Evolutionary conservation across 495 filamentous ascomycete species (phyloP), one percentile per base, ranked within the genome.

Genomic region (Beverwykella pulmonaria): DNA sequence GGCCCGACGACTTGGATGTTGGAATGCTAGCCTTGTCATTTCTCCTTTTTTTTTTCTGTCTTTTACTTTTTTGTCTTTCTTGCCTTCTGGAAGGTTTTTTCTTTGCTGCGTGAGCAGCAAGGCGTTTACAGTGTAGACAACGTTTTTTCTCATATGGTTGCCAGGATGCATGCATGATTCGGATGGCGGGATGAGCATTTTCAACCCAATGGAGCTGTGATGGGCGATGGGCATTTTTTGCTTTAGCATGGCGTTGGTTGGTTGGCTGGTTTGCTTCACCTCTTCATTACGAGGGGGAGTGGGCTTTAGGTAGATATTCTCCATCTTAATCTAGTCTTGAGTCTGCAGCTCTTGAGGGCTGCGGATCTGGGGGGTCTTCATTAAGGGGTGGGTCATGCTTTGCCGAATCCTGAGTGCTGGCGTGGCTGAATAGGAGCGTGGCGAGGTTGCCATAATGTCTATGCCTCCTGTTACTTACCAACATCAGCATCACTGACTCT

Each of bases 181-280:
- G 9, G 15, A 29, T 48, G 46, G 49, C 9, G n/a, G 49, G 26
- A 19, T 55, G 53, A 15, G 25, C 15, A n/a, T 23, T 23, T n/a
- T n/a, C n/a, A n/a, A n/a, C n/a, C n/a, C n/a, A n/a, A n/a, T n/a
- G n/a, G n/a, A n/a, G n/a, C n/a, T n/a, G n/a, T n/a, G 52, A 12
- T 34, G 26, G 52, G 32, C n/a, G n/a, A 27, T 27, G 12, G 26
- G 48, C 20, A 48, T 12, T 5, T 34, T 30, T 54, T 63, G 26
- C 25, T 63, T 63, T 63, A 63, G 60, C 60, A 55, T 54, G 60
- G 60, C 60, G 60, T 55, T 63, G 60, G 60, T 27, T 46, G 60
- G 60, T 12, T 30, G 30, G 48, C n/a, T 55, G 48, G 48, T 14
- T n/a, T 44, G 17, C 15, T 44, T 44, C 39, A 44, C 39, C 39